A percentile compares a stretch with the other conserved stretches of the same genome.
phyloP scores from a whole-genome alignment of 495 filamentous ascomycete genomes.

The Annulohypoxylon nitens region DNA sequence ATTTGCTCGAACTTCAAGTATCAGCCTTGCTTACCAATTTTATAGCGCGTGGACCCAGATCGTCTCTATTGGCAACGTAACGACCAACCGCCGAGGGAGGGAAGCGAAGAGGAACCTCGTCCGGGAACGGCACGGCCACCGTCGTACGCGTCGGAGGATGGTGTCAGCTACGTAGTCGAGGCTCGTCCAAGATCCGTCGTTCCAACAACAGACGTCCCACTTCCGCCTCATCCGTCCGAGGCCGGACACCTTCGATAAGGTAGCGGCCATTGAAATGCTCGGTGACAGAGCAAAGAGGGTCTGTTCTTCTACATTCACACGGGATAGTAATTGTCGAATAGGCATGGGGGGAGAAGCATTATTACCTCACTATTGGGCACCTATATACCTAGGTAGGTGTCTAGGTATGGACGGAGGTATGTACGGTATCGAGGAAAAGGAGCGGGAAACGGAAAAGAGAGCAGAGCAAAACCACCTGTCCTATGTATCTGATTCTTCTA shows the following conservation, averaged over 20 bases:
- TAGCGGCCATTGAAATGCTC: slow-evolving; percentile 29
- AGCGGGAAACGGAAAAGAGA: slow-evolving; percentile 1
- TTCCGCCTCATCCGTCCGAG: slow-evolving; percentile 63
- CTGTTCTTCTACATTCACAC: neutral
- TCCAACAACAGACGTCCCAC: slow-evolving; percentile 56
- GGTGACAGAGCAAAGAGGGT: slow-evolving; percentile 28
- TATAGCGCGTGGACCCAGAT: slow-evolving; percentile 80
- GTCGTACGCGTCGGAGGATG: slow-evolving; percentile 79
- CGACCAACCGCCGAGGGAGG: slow-evolving; percentile 49
- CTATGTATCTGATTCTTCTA: slow-evolving; percentile 23
- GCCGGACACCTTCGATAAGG: slow-evolving; percentile 43
- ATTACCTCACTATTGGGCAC: neutral
- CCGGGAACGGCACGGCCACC: slow-evolving; percentile 66
- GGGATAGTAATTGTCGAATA: neutral
- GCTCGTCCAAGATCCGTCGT: slow-evolving; percentile 68
- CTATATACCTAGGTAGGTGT: neutral
- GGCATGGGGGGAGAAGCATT: neutral
- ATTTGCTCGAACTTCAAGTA: neutral
- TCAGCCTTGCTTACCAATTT: slow-evolving; percentile 33
- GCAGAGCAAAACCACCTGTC: neutral
- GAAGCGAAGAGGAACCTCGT: slow-evolving; percentile 39
- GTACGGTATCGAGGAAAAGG: slow-evolving; percentile 10
- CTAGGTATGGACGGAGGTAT: no score
- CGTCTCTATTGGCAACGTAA: slow-evolving; percentile 83
- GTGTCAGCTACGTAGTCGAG: slow-evolving; percentile 75